These are phyloP conservation scores for Fusarium sp. DNA, from an alignment of 2,329 filamentous ascomycete genomes.

Conservation along the genomic window DNA sequence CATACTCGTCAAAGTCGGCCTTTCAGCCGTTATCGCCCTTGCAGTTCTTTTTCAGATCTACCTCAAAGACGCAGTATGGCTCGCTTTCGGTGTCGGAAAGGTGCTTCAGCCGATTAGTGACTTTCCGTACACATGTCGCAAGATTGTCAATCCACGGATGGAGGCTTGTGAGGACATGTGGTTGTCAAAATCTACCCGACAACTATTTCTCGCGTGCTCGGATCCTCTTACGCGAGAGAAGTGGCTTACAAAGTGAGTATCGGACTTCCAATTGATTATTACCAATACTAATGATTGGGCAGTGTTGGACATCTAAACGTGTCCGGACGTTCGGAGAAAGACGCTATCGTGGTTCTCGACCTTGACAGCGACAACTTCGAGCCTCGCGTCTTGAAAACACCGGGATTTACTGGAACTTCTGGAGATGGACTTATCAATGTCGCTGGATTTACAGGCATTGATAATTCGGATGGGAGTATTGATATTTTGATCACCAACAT, in stretches of 20 bases:
- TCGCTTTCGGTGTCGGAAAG: constrained; percentile 38
- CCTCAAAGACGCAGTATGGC: constrained; percentile 41
- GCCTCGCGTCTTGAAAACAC: constrained; percentile 42
- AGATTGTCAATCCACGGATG: constrained; percentile 28
- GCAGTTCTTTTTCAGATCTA: constrained; percentile 42
- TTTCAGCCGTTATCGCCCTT: constrained; percentile 15
- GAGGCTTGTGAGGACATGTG: constrained; percentile 47
- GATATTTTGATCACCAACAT: constrained; percentile 37
- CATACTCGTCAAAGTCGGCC: constrained; percentile 20
- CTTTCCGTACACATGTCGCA: constrained; percentile 45
- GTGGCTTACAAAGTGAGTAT: constrained; percentile 40
- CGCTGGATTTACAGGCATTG: constrained; percentile 48
- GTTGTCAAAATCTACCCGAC: constrained; percentile 38
- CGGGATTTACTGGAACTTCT: constrained; percentile 46
- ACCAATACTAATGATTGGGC: neutral
- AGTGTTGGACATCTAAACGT: constrained; percentile 43
- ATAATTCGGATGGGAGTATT: constrained; percentile 33
- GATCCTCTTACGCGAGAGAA: constrained; percentile 26
- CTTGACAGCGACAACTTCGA: constrained; percentile 47
- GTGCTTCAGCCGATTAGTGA: constrained; percentile 36
- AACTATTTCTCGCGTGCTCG: constrained; percentile 43
- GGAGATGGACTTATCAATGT: constrained; percentile 49
- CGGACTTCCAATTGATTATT: accelerated
- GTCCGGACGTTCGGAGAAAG: constrained; percentile 46
- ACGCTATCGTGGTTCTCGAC: constrained; percentile 50